Evolutionary conservation across 768 basidiomycete genomes (phyloP).

Genomic region (Russula dissimulans): DNA sequence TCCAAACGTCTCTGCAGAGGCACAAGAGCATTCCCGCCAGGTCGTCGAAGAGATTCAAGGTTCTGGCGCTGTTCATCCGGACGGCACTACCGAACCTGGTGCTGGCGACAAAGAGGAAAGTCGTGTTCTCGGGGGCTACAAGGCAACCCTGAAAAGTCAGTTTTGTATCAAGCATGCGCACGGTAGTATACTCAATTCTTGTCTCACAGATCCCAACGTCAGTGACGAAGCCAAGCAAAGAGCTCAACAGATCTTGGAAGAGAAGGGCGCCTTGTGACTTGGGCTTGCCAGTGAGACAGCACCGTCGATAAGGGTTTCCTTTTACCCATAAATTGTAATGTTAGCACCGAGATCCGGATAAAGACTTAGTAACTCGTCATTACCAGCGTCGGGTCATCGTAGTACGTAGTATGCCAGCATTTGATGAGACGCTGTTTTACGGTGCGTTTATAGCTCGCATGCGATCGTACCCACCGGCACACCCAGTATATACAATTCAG

Average conservation of each 20-base stretch:
- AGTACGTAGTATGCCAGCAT: no score
- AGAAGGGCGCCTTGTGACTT: slow-evolving; percentile 16
- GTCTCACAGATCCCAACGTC: slow-evolving; percentile 23
- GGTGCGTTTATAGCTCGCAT: no score
- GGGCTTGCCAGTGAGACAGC: no score
- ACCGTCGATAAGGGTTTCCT: no score
- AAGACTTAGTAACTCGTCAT: no score
- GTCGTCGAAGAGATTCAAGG: slow-evolving; percentile 21
- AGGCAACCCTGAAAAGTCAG: slow-evolving; percentile 25
- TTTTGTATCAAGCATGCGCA: background rate
- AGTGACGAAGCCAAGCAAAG: slow-evolving; percentile 25
- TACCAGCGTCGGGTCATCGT: no score
- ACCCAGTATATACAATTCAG: no score
- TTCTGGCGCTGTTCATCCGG: slow-evolving; percentile 10
- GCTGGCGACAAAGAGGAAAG: slow-evolving; percentile 19
- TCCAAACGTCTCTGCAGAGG: slow-evolving; percentile 26
- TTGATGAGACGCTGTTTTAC: no score
- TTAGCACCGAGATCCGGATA: no score
- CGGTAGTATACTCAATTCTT: background rate
- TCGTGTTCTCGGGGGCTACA: slow-evolving; percentile 24
- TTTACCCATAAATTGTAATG: no score
- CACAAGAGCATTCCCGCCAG: slow-evolving; percentile 26
- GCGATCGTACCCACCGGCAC: no score
- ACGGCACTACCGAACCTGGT: background rate
- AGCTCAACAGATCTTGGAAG: slow-evolving; percentile 21